Conservation (phyloP, 2,329 filamentous ascomycete species). For the Cladosporium sp. region DNA sequence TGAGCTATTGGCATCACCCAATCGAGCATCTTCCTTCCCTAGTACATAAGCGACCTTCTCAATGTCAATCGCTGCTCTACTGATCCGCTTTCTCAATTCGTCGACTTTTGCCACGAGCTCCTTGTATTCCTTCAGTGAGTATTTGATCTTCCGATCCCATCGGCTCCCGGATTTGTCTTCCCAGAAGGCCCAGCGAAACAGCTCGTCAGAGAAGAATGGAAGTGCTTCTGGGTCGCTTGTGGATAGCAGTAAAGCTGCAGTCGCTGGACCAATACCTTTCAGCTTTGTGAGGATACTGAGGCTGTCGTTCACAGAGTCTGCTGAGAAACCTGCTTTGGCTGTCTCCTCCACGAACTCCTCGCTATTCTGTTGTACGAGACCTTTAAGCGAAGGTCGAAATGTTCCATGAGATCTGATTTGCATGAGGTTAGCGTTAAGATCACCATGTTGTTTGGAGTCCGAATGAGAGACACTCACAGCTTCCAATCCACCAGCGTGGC, state of each 20-base stretch:
- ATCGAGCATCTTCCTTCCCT: constrained; percentile 41
- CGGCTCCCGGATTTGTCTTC: constrained; percentile 33
- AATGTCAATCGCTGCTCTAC: constrained; percentile 56
- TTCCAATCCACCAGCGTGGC: constrained; percentile 66
- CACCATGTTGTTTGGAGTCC: background rate
- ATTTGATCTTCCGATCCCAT: constrained; percentile 58
- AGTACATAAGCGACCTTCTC: constrained; percentile 70
- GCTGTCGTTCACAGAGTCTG: constrained; percentile 13
- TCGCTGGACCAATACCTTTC: constrained; percentile 75
- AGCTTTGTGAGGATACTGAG: constrained; percentile 56
- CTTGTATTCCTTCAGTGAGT: constrained; percentile 65
- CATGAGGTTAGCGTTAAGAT: constrained; percentile 6
- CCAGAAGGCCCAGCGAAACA: constrained; percentile 67
- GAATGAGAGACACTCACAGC: constrained; percentile 50
- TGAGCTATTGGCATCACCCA: background rate
- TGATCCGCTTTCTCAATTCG: constrained; percentile 42
- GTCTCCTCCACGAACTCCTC: constrained; percentile 42
- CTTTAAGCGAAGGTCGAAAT: constrained; percentile 44
- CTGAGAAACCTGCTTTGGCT: constrained; percentile 50
- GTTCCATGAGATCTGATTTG: constrained; percentile 45
- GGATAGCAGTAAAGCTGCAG: constrained; percentile 68
- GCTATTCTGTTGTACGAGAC: constrained; percentile 56
- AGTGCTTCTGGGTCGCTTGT: constrained; percentile 56
- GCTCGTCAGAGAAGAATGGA: constrained; percentile 78
- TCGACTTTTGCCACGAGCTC: constrained; percentile 43